Percentiles rank a stretch among this genome's conserved stretches.
Evolutionary conservation across 2,329 filamentous ascomycete genomes (phyloP).

Genomic region (Akanthomyces muscarius): DNA sequence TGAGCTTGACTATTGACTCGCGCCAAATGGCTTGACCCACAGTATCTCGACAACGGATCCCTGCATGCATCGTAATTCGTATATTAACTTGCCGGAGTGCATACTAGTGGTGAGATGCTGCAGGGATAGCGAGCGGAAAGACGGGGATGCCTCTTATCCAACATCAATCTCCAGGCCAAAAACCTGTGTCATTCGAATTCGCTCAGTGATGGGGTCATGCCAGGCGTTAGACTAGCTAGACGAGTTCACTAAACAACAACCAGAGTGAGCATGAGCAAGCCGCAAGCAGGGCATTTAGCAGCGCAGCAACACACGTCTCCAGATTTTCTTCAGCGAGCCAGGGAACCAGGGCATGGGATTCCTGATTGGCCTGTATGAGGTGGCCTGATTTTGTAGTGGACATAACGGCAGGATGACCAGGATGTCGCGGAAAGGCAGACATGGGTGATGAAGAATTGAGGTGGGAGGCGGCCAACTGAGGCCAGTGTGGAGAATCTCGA

Average conservation of each 20-base stretch:
- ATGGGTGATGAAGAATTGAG: background rate
- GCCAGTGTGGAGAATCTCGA: background rate
- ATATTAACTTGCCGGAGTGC: background rate
- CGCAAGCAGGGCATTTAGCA: too few species aligned
- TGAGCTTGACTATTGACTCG: conserved; percentile 8
- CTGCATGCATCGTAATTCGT: conserved; percentile 11
- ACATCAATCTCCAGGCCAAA: background rate
- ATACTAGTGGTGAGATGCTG: background rate
- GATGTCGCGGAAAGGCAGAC: background rate
- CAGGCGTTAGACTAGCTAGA: background rate
- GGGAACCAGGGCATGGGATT: background rate
- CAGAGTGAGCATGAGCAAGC: background rate
- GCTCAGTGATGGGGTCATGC: background rate
- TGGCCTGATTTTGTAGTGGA: conserved; percentile 7
- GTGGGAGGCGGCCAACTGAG: background rate
- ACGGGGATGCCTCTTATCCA: background rate
- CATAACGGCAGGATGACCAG: background rate
- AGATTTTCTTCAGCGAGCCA: background rate
- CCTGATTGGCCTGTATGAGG: background rate
- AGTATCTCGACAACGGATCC: conserved; percentile 14
- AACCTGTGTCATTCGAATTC: background rate
- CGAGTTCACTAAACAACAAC: background rate
- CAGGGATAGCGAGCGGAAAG: background rate
- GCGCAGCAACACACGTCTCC: background rate
- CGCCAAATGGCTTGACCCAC: background rate